Evolutionary conservation across 2,329 filamentous ascomycete genomes (phyloP).

Genomic region (Aspergillus floridensis): DNA sequence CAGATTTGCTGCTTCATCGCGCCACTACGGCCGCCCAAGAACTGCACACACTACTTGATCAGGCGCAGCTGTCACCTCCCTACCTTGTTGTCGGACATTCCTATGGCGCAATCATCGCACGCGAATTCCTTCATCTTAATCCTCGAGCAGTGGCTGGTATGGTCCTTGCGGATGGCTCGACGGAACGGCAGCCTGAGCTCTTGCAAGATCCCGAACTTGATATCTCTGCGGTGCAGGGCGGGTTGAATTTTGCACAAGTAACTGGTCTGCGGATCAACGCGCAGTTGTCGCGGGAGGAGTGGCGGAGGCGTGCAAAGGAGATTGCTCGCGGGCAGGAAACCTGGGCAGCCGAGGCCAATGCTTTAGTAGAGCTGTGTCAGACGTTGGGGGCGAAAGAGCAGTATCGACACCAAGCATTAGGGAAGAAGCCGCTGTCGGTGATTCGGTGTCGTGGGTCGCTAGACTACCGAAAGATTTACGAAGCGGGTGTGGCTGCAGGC

Average conservation of each 20-base stretch:
- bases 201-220: constrained; percentile 33
- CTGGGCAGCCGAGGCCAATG: constrained; percentile 22
- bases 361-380: constrained; percentile 24
- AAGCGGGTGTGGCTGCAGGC: constrained; percentile 29
- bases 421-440: constrained; percentile 34
- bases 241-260: constrained; percentile 31
- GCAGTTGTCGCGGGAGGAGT: constrained; percentile 34
- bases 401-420: constrained; percentile 26
- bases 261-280: constrained; percentile 31
- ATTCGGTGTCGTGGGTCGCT: constrained; percentile 33
- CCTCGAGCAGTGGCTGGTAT: constrained; percentile 33
- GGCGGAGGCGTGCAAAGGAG: constrained; percentile 31
- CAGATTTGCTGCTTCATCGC: constrained; percentile 8
- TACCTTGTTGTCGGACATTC: constrained; percentile 40
- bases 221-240: constrained; percentile 30
- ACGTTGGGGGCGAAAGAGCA: constrained; percentile 33
- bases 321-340: constrained; percentile 24
- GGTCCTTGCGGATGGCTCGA: constrained; percentile 38
- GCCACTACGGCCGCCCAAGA: constrained; percentile 32
- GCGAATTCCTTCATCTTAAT: constrained; percentile 38
- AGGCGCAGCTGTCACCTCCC: constrained; percentile 24
- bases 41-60: constrained; percentile 29
- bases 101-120: constrained; percentile 41
- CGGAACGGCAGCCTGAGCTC: constrained; percentile 33
- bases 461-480: constrained; percentile 36